These are phyloP conservation scores for Nadsonia starkeyi-henricii DNA, from an alignment of 1,139 yeast genomes.

Conservation along the genomic window DNA sequence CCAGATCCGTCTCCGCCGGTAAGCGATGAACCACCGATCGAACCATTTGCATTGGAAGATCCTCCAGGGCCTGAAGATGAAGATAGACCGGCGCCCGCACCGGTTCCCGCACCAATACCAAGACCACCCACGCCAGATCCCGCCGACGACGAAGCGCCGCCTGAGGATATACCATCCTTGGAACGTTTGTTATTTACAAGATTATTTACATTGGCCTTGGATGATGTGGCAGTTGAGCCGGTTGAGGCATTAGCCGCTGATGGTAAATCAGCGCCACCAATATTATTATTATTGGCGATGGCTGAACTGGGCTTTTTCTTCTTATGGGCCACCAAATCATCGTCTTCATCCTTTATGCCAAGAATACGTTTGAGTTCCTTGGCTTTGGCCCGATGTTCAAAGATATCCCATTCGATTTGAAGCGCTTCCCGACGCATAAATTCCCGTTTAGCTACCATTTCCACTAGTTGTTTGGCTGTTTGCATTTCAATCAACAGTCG, in stretches of 20 bases:
- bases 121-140: background rate
- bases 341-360: conserved; percentile 75
- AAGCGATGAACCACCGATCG: background rate
- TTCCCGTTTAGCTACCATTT: conserved; percentile 66
- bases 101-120: background rate
- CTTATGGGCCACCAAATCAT: conserved; percentile 66
- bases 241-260: background rate
- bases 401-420: conserved; percentile 47
- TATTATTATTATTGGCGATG: too few species aligned
- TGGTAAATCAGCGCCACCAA: background rate
- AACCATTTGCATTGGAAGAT: conserved; percentile 8
- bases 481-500: conserved; percentile 63
- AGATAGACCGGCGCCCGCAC: conserved; percentile 1
- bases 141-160: too few species aligned
- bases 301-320: conserved; percentile 55
- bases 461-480: conserved; percentile 57
- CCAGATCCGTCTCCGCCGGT: conserved; percentile 8
- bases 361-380: conserved; percentile 62
- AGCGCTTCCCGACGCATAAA: conserved; percentile 43
- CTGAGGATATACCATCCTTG: background rate
- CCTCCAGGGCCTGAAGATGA: conserved; percentile 9
- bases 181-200: conserved; percentile 1
- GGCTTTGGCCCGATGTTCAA: conserved; percentile 55
- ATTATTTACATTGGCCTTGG: background rate
- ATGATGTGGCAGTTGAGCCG: too few species aligned